Percentiles rank a stretch among this genome's conserved stretches.
Conservation (phyloP, 345 rosid species). For the Draba incana region DNA sequence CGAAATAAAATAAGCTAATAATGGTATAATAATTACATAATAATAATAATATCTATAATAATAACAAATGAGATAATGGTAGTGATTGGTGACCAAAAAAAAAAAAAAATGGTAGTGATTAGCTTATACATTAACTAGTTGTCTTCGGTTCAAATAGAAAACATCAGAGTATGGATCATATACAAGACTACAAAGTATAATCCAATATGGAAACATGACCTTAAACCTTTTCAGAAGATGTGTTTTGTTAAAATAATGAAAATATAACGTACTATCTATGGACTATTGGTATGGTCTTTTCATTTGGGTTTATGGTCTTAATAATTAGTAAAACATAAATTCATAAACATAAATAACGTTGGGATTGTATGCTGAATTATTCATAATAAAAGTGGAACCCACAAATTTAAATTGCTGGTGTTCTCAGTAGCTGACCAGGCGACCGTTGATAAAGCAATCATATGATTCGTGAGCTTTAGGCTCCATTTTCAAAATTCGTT, state of each 20-base stretch:
- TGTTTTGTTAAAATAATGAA: slow-evolving; percentile 21
- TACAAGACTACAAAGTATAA: background rate
- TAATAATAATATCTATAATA: background rate
- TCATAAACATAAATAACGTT: no score
- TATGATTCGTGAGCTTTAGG: slow-evolving; percentile 19
- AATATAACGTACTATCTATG: background rate
- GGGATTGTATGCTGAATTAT: background rate
- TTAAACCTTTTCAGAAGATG: background rate
- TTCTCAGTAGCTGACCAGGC: slow-evolving; percentile 31
- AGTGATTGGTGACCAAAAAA: no score
- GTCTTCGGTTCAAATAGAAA: slow-evolving; percentile 13
- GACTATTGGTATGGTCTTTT: slow-evolving; percentile 10
- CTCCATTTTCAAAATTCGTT: slow-evolving; percentile 17
- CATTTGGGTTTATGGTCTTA: slow-evolving; percentile 1
- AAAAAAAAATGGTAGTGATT: slow-evolving; percentile 15
- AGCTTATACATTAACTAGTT: background rate
- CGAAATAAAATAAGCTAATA: background rate
- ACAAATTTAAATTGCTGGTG: slow-evolving; percentile 34
- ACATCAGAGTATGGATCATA: slow-evolving; percentile 27
- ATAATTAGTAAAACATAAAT: no score
- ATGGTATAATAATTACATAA: background rate
- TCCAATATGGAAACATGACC: slow-evolving; percentile 18
- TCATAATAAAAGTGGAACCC: slow-evolving; percentile 8
- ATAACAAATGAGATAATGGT: slow-evolving; percentile 19
- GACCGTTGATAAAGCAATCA: slow-evolving; percentile 42